Conservation (phyloP, 345 rosid species). For the Anacardium occidentale region DNA sequence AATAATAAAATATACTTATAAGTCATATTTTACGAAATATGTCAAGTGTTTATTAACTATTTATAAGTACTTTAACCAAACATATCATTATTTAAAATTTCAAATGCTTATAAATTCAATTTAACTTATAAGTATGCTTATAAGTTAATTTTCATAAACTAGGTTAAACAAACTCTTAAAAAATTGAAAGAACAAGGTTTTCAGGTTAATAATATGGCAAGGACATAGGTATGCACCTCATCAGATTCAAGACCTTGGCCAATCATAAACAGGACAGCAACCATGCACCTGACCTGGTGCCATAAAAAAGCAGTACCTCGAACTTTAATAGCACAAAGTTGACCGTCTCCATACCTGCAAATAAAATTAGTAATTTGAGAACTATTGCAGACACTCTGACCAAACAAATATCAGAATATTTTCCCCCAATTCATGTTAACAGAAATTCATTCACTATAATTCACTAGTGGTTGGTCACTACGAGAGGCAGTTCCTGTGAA, state of each 20-base stretch:
- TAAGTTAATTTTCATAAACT: too few species aligned
- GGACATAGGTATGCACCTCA: constrained; percentile 52
- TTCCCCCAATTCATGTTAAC: neutral
- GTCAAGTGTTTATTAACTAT: too few species aligned
- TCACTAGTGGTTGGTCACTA: neutral
- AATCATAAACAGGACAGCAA: constrained; percentile 85
- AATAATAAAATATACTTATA: too few species aligned
- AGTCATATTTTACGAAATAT: too few species aligned
- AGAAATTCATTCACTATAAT: neutral
- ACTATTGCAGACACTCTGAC: constrained; percentile 9
- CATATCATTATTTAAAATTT: too few species aligned
- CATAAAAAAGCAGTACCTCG: constrained; percentile 90
- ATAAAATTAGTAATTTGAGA: constrained; percentile 17
- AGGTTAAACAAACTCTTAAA: too few species aligned
- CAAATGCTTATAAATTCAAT: too few species aligned
- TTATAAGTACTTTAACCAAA: too few species aligned
- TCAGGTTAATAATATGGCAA: constrained; percentile 9
- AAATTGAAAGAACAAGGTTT: constrained; percentile 10
- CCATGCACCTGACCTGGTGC: constrained; percentile 97
- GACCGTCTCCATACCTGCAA: constrained; percentile 59
- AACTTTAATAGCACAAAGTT: constrained; percentile 65
- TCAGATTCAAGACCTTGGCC: constrained; percentile 83
- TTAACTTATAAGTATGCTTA: too few species aligned
- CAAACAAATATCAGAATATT: neutral
- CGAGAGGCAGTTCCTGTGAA: neutral